These are phyloP conservation scores for Raffaelea ambrosiae DNA, from an alignment of 2,329 filamentous ascomycete species.

Conservation along the genomic window DNA sequence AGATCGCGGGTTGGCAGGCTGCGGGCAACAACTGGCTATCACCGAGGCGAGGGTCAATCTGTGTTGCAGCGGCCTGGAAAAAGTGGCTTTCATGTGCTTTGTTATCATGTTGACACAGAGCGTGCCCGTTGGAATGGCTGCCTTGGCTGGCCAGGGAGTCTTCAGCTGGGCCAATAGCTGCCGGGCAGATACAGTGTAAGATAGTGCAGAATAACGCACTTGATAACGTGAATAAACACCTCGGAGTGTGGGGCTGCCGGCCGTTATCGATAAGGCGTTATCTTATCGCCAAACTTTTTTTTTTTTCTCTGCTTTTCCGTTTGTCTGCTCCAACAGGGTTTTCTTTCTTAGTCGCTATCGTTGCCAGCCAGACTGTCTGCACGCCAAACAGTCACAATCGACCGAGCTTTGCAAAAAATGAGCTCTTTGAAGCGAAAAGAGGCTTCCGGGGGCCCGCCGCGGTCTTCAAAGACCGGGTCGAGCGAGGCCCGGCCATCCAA, in stretches of 20 bases:
- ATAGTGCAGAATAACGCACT: too few relatives aligned
- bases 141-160: slow-evolving; percentile 1
- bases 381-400: neutral
- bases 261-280: slow-evolving; percentile 10
- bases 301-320: neutral
- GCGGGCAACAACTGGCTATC: too few relatives aligned
- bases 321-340: too few relatives aligned
- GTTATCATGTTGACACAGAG: neutral
- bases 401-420: slow-evolving; percentile 3
- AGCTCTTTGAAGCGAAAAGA: slow-evolving; percentile 14
- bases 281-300: slow-evolving; percentile 11
- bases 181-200: too few relatives aligned
- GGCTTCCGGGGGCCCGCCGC: slow-evolving; percentile 4
- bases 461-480: slow-evolving; percentile 1
- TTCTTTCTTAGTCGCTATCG: neutral
- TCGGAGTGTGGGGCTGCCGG: too few relatives aligned
- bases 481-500: slow-evolving; percentile 10
- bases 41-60: too few relatives aligned
- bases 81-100: too few relatives aligned
- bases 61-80: too few relatives aligned
- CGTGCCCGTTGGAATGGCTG: slow-evolving; percentile 2
- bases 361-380: neutral
- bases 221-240: too few relatives aligned
- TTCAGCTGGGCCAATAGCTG: too few relatives aligned
- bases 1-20: too few relatives aligned